These are phyloP conservation scores for Colletotrichum agaves DNA, from an alignment of 2,329 filamentous ascomycete species.

Conservation along the genomic window DNA sequence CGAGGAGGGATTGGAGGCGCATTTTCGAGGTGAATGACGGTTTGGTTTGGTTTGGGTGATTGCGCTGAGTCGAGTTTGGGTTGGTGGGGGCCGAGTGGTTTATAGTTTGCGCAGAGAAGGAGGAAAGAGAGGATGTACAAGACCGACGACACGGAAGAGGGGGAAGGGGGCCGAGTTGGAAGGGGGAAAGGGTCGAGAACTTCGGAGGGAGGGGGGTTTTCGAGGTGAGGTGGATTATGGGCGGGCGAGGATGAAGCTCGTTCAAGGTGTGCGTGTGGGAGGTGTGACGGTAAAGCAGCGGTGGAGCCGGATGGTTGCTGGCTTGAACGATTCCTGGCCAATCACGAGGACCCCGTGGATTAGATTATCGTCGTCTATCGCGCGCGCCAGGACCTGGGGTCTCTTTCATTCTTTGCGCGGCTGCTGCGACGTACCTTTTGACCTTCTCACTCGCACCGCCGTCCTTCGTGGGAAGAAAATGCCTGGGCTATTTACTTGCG, in stretches of 20 bases:
- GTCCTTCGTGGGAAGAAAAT: no score
- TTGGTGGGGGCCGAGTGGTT: background rate
- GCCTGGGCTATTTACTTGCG: no score
- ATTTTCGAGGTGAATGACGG: constrained; percentile 42
- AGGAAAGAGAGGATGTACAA: background rate
- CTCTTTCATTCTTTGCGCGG: background rate
- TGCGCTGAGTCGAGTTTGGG: background rate
- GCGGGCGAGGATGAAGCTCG: constrained; percentile 9
- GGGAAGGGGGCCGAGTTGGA: background rate
- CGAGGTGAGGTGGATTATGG: background rate
- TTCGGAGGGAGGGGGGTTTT: background rate
- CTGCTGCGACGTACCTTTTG: background rate
- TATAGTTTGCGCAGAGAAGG: background rate
- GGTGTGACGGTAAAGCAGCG: background rate
- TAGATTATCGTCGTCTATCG: constrained; percentile 18
- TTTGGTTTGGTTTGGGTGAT: background rate
- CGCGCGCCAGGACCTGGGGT: constrained; percentile 9
- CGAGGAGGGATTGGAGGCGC: constrained; percentile 48
- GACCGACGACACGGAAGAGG: no score
- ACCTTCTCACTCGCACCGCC: no score
- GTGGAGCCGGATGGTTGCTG: background rate
- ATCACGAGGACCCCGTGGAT: constrained; percentile 21
- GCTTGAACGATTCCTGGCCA: constrained; percentile 8
- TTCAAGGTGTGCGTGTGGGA: no score
- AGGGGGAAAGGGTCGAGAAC: background rate